Percentiles rank a stretch among this genome's conserved stretches.
phyloP scores from a whole-genome alignment of 129 eudicot genomes.

The Tagetes patula region DNA sequence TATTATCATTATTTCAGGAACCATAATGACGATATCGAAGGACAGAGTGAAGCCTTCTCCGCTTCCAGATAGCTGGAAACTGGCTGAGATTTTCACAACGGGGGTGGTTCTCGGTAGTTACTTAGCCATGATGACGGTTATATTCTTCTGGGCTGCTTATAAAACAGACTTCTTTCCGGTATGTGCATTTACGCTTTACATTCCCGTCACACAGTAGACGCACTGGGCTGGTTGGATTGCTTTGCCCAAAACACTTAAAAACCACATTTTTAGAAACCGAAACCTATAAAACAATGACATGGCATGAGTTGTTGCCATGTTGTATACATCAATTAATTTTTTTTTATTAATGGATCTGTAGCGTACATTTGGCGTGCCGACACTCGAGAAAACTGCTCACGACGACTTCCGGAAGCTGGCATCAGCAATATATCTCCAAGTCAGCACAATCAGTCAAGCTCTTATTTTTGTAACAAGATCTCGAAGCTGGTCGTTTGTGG shows the following conservation, averaged over 20 bases:
- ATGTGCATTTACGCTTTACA: conserved; percentile 14
- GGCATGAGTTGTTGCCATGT: not conserved
- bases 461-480: conserved; percentile 95
- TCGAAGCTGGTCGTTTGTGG: conserved; percentile 92
- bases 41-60: conserved; percentile 98
- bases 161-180: conserved; percentile 94
- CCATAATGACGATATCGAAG: conserved; percentile 97
- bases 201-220: not conserved
- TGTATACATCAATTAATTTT: too few species aligned
- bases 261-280: not conserved
- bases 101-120: conserved; percentile 87
- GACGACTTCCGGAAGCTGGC: conserved; percentile 88
- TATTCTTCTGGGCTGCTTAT: conserved; percentile 97
- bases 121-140: conserved; percentile 95
- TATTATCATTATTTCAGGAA: conserved; percentile 47
- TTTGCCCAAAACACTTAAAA: not conserved
- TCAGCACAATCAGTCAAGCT: conserved; percentile 97
- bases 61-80: conserved; percentile 96
- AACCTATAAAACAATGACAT: not conserved
- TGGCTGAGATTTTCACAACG: conserved; percentile 87
- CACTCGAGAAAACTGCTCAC: conserved; percentile 78
- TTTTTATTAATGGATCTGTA: conserved; percentile 21
- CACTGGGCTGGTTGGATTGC: not conserved
- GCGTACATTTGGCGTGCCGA: conserved; percentile 82
- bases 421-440: conserved; percentile 97